Evolutionary conservation across 352 stramenopile genomes (phyloP).

Genomic region (Pythium apleroticum): DNA sequence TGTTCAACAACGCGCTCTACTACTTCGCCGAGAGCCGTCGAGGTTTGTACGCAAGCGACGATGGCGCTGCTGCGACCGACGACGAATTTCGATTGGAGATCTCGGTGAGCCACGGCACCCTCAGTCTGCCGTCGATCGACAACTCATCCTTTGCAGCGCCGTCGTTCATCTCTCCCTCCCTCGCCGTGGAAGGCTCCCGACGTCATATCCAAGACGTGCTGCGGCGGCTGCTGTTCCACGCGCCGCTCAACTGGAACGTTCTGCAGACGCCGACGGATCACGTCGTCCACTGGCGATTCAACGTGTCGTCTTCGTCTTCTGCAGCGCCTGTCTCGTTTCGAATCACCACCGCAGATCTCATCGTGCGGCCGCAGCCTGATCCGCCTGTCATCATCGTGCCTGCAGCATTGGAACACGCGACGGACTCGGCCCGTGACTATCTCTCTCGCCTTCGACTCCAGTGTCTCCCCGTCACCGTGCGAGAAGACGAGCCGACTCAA

Average conservation of each 20-base stretch:
- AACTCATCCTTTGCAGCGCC: background rate
- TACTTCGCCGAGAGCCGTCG: conserved; percentile 22
- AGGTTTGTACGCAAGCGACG: background rate
- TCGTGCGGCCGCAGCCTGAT: conserved; percentile 36
- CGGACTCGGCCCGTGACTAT: conserved; percentile 40
- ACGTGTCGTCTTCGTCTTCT: conserved; percentile 13
- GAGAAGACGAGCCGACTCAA: conserved; percentile 39
- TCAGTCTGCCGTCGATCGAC: conserved; percentile 5
- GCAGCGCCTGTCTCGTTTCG: background rate
- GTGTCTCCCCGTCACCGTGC: conserved; percentile 40
- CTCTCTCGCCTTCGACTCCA: conserved; percentile 39
- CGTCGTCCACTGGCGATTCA: conserved; percentile 52
- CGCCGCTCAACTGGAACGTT: conserved; percentile 57
- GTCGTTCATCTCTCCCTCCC: background rate
- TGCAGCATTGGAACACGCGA: conserved; percentile 24
- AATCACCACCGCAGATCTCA: conserved; percentile 28
- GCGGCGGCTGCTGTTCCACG: conserved; percentile 33
- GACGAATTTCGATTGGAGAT: conserved; percentile 12
- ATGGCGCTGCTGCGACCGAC: background rate
- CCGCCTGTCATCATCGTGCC: conserved; percentile 48
- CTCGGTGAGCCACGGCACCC: conserved; percentile 10
- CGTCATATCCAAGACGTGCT: conserved; percentile 26
- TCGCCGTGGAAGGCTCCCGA: conserved; percentile 20
- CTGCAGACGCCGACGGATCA: conserved; percentile 21
- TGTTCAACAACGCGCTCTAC: conserved; percentile 28